Conservation (phyloP, 176 grass and related monocot species). For the Hyparrhenia diplandra region DNA sequence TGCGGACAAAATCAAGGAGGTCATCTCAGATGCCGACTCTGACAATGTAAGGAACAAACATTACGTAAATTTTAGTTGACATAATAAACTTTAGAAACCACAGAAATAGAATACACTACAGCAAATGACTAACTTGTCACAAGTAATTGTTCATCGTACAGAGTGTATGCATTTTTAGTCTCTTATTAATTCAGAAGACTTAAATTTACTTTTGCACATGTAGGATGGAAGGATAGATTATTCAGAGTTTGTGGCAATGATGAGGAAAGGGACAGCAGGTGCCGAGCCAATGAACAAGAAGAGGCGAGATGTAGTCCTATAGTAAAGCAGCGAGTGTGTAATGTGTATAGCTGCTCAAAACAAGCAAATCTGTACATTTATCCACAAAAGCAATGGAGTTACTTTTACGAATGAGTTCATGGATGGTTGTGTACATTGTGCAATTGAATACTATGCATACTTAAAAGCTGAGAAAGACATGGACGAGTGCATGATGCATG, state of each 20-base stretch:
- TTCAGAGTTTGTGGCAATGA: conserved; percentile 54
- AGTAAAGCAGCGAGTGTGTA: conserved; percentile 9
- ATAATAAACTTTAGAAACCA: neutral
- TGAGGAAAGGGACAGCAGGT: conserved; percentile 43
- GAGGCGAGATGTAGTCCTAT: conserved; percentile 40
- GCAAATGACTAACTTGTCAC: neutral
- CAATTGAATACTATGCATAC: neutral
- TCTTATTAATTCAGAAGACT: too few relatives aligned
- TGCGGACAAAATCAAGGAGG: conserved; percentile 46
- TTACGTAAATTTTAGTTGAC: neutral
- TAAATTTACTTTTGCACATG: neutral
- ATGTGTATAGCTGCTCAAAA: conserved; percentile 25
- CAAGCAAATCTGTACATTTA: neutral
- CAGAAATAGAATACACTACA: neutral
- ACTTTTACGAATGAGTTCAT: neutral
- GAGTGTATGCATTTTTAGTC: neutral
- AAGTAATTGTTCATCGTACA: neutral
- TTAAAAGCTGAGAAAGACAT: neutral
- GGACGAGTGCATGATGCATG: neutral
- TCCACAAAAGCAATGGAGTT: neutral
- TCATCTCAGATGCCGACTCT: conserved; percentile 54
- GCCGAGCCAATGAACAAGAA: conserved; percentile 33
- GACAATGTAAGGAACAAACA: conserved; percentile 22
- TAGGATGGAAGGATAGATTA: conserved; percentile 82
- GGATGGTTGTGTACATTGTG: conserved; percentile 20